These are phyloP conservation scores for Trichoderma afroharzianum DNA, from an alignment of 2,329 filamentous ascomycete genomes.

Conservation along the genomic window DNA sequence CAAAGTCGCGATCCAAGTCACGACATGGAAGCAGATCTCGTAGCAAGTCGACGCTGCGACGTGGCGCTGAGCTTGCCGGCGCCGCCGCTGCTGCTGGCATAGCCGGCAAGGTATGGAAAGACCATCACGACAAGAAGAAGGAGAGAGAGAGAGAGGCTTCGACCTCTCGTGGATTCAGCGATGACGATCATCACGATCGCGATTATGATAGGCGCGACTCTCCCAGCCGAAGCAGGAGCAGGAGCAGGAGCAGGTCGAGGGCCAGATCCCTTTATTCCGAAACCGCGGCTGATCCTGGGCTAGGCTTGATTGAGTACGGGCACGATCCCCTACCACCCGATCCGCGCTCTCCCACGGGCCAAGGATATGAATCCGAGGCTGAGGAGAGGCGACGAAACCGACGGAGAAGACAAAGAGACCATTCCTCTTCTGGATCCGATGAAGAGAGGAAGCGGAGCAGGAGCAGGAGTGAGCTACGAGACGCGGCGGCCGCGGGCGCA, in stretches of 20 bases:
- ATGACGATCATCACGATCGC: slow-evolving; percentile 36
- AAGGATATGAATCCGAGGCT: slow-evolving; percentile 47
- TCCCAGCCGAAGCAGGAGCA: slow-evolving; percentile 29
- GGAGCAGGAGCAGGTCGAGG: slow-evolving; percentile 49
- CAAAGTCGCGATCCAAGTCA: slow-evolving; percentile 35
- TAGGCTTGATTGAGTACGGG: slow-evolving; percentile 68
- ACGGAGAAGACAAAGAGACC: slow-evolving; percentile 37
- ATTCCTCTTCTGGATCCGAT: slow-evolving; percentile 32
- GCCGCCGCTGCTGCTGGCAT: slow-evolving; percentile 58
- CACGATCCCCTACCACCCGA: slow-evolving; percentile 50
- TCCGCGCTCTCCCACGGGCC: slow-evolving; percentile 33
- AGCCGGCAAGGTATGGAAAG: slow-evolving; percentile 59
- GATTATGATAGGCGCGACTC: slow-evolving; percentile 35
- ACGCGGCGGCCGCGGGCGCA: slow-evolving; percentile 56
- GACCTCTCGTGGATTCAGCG: slow-evolving; percentile 31
- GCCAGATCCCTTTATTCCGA: slow-evolving; percentile 49
- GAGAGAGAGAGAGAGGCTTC: slow-evolving; percentile 19
- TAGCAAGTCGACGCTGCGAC: slow-evolving; percentile 46
- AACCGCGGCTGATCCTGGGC: slow-evolving; percentile 58
- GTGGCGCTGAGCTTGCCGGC: slow-evolving; percentile 58
- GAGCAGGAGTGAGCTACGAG: slow-evolving; percentile 47
- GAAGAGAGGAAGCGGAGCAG: slow-evolving; percentile 45
- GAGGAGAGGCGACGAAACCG: slow-evolving; percentile 41
- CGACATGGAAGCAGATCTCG: slow-evolving; percentile 34
- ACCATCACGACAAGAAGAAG: slow-evolving; percentile 58